These are phyloP conservation scores for Ophiocordyceps camponoti-leonardi DNA, from an alignment of 2,329 filamentous ascomycete genomes.

Conservation along the genomic window DNA sequence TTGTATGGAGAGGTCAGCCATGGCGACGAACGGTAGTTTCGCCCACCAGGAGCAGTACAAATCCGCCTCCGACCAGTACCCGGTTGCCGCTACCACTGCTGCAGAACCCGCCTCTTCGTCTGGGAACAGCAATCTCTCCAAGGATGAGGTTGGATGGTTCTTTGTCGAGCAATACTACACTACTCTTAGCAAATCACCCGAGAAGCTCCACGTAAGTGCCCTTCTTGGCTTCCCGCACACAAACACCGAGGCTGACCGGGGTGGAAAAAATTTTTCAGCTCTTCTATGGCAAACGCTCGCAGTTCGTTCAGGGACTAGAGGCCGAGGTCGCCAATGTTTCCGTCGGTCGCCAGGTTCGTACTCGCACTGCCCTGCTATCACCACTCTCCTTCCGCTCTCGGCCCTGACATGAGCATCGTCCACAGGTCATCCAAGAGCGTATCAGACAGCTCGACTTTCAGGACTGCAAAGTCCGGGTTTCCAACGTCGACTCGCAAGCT, in stretches of 20 bases:
- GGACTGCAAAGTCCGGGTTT: conserved; percentile 94
- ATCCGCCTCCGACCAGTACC: conserved; percentile 19
- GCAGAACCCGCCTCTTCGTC: conserved; percentile 16
- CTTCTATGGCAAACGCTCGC: conserved; percentile 92
- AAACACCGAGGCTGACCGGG: background rate
- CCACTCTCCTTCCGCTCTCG: background rate
- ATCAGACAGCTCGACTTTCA: conserved; percentile 89
- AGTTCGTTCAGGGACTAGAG: conserved; percentile 85
- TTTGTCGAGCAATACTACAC: conserved; percentile 99
- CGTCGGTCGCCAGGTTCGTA: conserved; percentile 61
- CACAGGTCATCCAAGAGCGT: conserved; percentile 76
- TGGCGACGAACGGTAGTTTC: conserved; percentile 41
- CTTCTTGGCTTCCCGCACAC: background rate
- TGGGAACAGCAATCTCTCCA: conserved; percentile 37
- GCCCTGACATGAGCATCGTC: conserved; percentile 3
- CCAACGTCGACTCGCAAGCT: conserved; percentile 92
- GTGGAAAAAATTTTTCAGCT: conserved; percentile 38
- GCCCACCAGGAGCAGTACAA: conserved; percentile 26
- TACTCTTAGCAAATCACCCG: conserved; percentile 82
- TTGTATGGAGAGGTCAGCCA: conserved; percentile 12
- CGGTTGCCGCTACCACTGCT: conserved; percentile 16
- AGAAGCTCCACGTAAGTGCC: conserved; percentile 64
- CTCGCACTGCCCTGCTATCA: background rate
- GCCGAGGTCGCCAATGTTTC: conserved; percentile 76
- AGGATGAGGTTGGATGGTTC: conserved; percentile 97